Base-by-base conservation (phyloP, 495 filamentous ascomycete species). In the Aspergillus avenaceus region DNA sequence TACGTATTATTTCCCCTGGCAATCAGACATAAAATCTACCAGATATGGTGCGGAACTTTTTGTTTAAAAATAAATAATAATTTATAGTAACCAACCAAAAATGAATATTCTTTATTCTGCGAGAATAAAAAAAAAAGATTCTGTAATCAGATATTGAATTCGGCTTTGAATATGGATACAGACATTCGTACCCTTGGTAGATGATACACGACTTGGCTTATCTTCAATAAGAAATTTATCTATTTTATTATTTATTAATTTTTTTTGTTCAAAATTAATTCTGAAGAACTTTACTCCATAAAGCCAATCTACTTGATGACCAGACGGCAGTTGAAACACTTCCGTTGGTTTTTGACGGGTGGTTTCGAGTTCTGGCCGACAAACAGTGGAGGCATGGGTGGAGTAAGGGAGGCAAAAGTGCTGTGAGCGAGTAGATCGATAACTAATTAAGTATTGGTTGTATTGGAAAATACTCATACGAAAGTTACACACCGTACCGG, bases 361-460 rank as follows among this genome's bases (percentile, higher is more conserved):
- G 14, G 53, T 59, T 59, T 62, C 50, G 56, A 48, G 56, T 57
- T 56, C 58, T 58, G 31, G 47, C 21, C 45, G 38, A 19, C 38
- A 31, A 42, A n/a, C 36, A 38, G 34, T 36, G 22, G 36, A 40
- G 37, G 25, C 14, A 36, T 26, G 16, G 22, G 37, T 28, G 41
- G 2, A 18, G 21, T n/a, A n/a, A 8, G 19, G 40, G 46, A 47
- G 45, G 45, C 40, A 21, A 48, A 44, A 41, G 46, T 24, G 9
- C 19, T 26, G 41, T 46, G 32, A 14, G 27, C 16, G 14, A 25
- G 25, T 38, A 47, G 45, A 49, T 49, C 48, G 38, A 36, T 50
- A 34, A 41, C 22, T 19, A 21, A 44, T n/a, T 11, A 25, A 13
- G n/a, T 26, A 11, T 6, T 43, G 40, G 22, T 3, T 38, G 36